Evolutionary conservation across 306 rosid genomes (phyloP), one percentile per base, ranked within the genome.

Genomic region (Castanospermum australe): DNA sequence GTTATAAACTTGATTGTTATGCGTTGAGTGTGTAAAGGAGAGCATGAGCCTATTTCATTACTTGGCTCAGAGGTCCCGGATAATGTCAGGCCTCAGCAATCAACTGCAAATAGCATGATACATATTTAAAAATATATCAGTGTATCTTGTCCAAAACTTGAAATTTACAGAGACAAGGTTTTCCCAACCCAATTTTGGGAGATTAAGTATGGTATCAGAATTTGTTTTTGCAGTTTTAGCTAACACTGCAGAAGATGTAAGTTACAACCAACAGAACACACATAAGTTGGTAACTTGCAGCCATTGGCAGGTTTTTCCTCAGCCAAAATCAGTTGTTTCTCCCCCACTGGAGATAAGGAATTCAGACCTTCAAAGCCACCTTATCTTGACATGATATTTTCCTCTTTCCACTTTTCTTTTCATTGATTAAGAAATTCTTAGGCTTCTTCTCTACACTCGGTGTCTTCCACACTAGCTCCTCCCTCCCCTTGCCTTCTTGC

Each of bases 341-440:
- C 38, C 25, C 24, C 15, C 6, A 13, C 28, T 8, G 36, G 45
- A 71, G 14, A 60, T 8, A 51, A 36, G 14, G 45, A 71, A 76
- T 64, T 71, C 63, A 86, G 60, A 81, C 78, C 67, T 55, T 38
- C 70, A 83, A 62, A 82, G 48, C 79, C 20, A 90, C 82, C 72
- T 72, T 61, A 32, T 89, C 91, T 56, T 77, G 82, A 75, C 79
- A 69, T 9, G 80, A 36, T 12, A 73, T 66, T 71, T 86, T 86
- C 86, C 68, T 81, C 75, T 89, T 86, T 65, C 76, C 83, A 4
- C 47, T 78, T 28, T 36, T 75, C 32, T 74, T 77, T 52, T 55
- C 64, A 2, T 42, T 73, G 52, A 36, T 54, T 18, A 62, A 64
- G 44, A 80, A 9, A 51, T 65, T 70, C 79, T 77, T 65, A 22